phyloP scores from a whole-genome alignment of 805 yeast species.

The Candida multigemmis region DNA sequence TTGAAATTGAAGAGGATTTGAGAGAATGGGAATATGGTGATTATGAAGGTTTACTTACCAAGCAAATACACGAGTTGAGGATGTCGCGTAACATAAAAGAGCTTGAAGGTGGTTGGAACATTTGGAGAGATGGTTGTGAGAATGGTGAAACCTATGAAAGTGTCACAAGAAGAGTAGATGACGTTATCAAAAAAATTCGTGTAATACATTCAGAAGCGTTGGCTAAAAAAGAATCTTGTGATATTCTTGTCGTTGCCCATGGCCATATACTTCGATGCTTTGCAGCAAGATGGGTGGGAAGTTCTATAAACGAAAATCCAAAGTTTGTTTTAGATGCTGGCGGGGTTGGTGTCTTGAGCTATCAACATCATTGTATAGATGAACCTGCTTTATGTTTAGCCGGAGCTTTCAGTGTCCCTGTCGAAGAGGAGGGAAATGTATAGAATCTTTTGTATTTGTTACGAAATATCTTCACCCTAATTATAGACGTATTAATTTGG shows the following conservation, averaged over 20 bases:
- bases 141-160: slow-evolving; percentile 68
- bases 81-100: slow-evolving; percentile 36
- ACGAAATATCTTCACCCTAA: no score
- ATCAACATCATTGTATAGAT: slow-evolving; percentile 73
- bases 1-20: slow-evolving; percentile 52
- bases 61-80: slow-evolving; percentile 57
- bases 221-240: slow-evolving; percentile 46
- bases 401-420: slow-evolving; percentile 73
- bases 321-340: slow-evolving; percentile 87
- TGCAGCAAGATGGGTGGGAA: slow-evolving; percentile 79
- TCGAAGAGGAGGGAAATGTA: slow-evolving; percentile 42
- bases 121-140: slow-evolving; percentile 92
- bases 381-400: slow-evolving; percentile 86
- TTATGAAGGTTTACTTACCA: slow-evolving; percentile 76
- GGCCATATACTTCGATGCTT: slow-evolving; percentile 89
- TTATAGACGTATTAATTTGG: no score
- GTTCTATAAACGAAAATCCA: slow-evolving; percentile 57
- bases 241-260: slow-evolving; percentile 80
- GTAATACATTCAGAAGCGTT: slow-evolving; percentile 48
- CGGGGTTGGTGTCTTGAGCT: slow-evolving; percentile 86
- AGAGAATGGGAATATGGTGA: slow-evolving; percentile 97
- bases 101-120: slow-evolving; percentile 53
- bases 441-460: no score
- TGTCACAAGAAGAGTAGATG: slow-evolving; percentile 65
- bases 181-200: slow-evolving; percentile 56